Conservation (phyloP, 2,329 filamentous ascomycete species). For the Cylindrodendrum hubeiense region DNA sequence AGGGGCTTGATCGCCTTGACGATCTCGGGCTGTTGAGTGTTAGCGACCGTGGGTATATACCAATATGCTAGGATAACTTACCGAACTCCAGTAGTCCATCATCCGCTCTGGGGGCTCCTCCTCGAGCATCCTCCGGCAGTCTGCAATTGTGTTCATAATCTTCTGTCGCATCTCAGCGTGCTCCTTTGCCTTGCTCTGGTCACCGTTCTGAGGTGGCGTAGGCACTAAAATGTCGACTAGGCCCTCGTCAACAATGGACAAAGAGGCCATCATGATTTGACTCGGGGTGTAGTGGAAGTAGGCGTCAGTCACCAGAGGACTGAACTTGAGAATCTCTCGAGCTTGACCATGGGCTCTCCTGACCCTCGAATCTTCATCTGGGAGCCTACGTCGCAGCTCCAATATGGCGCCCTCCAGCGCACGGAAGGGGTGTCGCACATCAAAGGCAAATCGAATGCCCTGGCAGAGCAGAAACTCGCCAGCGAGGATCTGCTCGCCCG, state of each 20-base stretch:
- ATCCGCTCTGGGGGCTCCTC: slow-evolving; percentile 69
- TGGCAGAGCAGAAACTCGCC: slow-evolving; percentile 95
- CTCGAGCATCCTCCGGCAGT: slow-evolving; percentile 67
- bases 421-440: slow-evolving; percentile 90
- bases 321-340: slow-evolving; percentile 79
- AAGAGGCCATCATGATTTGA: slow-evolving; percentile 89
- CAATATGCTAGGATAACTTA: slow-evolving; percentile 44
- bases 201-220: slow-evolving; percentile 49
- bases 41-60: slow-evolving; percentile 20
- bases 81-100: slow-evolving; percentile 66
- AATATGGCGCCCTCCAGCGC: slow-evolving; percentile 88
- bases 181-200: slow-evolving; percentile 38
- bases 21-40: slow-evolving; percentile 55
- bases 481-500: slow-evolving; percentile 84
- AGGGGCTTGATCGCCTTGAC: slow-evolving; percentile 65
- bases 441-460: slow-evolving; percentile 91
- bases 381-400: slow-evolving; percentile 78
- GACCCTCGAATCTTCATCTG: slow-evolving; percentile 67
- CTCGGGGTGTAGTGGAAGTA: slow-evolving; percentile 97
- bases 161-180: slow-evolving; percentile 56
- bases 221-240: slow-evolving; percentile 65
- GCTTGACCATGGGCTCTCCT: slow-evolving; percentile 78
- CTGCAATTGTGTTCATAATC: slow-evolving; percentile 61
- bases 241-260: slow-evolving; percentile 79
- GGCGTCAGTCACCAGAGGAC: slow-evolving; percentile 89